phyloP scores from a whole-genome alignment of 73 alveolate genomes.

The Halteria grandinella region DNA sequence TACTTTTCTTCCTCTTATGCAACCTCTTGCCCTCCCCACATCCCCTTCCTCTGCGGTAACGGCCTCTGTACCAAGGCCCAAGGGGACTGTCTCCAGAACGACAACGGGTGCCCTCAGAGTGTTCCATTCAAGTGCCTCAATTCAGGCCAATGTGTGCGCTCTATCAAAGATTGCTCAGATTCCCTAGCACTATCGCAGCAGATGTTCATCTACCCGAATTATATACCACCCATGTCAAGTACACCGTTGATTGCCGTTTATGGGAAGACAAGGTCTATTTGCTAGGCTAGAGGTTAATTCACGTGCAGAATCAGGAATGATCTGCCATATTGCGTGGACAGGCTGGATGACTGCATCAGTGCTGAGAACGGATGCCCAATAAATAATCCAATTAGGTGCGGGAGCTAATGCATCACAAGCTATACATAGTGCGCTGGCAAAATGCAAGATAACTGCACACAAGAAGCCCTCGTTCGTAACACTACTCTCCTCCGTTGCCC shows the following conservation, averaged over 20 bases:
- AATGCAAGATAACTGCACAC: no score
- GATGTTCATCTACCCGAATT: slow-evolving; percentile 38
- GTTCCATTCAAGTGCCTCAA: slow-evolving; percentile 64
- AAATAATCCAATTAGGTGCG: slow-evolving; percentile 32
- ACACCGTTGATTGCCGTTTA: slow-evolving; percentile 38
- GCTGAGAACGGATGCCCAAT: slow-evolving; percentile 14
- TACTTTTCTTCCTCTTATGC: no score
- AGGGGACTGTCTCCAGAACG: slow-evolving; percentile 46
- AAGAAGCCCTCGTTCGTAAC: no score
- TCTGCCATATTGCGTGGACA: slow-evolving; percentile 36
- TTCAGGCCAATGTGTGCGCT: slow-evolving; percentile 71
- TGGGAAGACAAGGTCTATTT: slow-evolving; percentile 25
- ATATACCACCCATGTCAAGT: slow-evolving; percentile 9
- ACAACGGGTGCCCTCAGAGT: slow-evolving; percentile 72
- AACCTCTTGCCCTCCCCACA: slow-evolving; percentile 64
- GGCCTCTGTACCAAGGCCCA: slow-evolving; percentile 75
- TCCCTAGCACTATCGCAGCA: slow-evolving; percentile 8
- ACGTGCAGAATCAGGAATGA: slow-evolving; percentile 7
- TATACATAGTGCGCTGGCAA: no score
- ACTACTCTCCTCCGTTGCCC: no score
- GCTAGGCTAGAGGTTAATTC: slow-evolving; percentile 8
- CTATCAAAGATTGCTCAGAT: background rate
- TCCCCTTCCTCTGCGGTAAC: slow-evolving; percentile 66
- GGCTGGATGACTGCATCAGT: slow-evolving; percentile 10
- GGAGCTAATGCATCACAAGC: slow-evolving; percentile 9